Conservation (phyloP, 805 yeast species). For the Trichomonascus vanleenenianus region DNA sequence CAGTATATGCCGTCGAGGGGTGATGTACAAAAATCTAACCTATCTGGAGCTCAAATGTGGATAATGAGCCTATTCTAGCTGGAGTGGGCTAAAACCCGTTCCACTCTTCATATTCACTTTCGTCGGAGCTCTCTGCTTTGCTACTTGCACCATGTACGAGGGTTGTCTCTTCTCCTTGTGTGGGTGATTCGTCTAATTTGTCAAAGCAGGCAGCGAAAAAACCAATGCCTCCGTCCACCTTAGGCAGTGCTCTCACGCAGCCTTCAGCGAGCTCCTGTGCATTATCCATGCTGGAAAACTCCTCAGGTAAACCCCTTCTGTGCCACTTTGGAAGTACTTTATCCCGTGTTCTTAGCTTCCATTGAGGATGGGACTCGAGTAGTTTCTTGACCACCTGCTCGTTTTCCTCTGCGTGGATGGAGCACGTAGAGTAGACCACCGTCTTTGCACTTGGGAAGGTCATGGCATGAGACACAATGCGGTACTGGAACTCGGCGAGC, state of each 20-base stretch:
- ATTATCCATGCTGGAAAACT: conserved; percentile 35
- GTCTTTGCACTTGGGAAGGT: conserved; percentile 64
- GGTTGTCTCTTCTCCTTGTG: background rate
- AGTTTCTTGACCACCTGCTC: conserved; percentile 84
- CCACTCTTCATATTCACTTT: no score
- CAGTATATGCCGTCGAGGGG: conserved; percentile 28
- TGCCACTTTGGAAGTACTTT: conserved; percentile 80
- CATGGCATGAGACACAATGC: conserved; percentile 83
- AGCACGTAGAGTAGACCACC: conserved; percentile 92
- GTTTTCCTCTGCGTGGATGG: conserved; percentile 88
- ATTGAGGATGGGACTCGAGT: conserved; percentile 53
- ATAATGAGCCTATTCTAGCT: conserved; percentile 4
- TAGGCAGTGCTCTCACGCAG: conserved; percentile 79
- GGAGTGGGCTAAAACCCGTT: background rate
- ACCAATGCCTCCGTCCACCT: conserved; percentile 96
- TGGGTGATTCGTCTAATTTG: conserved; percentile 25
- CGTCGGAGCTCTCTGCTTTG: no score
- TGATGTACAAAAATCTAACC: conserved; percentile 21
- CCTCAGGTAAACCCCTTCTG: conserved; percentile 70
- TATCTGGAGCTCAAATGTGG: conserved; percentile 21
- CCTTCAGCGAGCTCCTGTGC: conserved; percentile 65
- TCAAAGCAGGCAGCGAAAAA: conserved; percentile 93
- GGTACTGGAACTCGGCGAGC: conserved; percentile 78
- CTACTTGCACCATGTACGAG: background rate
- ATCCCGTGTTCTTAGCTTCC: conserved; percentile 57